These are phyloP conservation scores for Leccinellum albellum DNA, from an alignment of 768 basidiomycete species.

Conservation along the genomic window DNA sequence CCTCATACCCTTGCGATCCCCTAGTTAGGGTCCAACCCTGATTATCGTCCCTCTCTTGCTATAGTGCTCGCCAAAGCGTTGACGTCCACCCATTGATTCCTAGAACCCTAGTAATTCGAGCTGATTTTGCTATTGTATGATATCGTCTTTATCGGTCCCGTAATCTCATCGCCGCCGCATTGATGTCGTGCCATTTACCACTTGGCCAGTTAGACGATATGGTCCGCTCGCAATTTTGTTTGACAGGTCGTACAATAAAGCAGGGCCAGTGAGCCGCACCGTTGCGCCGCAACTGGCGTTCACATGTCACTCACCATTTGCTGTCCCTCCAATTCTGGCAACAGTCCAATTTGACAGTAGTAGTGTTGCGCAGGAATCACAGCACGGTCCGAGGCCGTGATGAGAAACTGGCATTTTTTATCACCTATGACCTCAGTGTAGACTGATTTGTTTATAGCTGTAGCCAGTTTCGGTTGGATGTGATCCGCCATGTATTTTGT, in stretches of 20 bases:
- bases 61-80: conserved; percentile 21
- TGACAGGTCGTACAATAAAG: neutral
- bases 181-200: neutral
- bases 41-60: neutral
- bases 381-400: too few species aligned
- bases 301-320: neutral
- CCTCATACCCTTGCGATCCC: neutral
- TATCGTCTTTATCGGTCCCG: neutral
- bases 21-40: neutral
- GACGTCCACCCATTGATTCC: conserved; percentile 13
- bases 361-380: neutral
- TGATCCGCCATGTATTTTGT: neutral
- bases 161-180: neutral
- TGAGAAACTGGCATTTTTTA: neutral
- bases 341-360: neutral
- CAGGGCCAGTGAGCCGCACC: neutral
- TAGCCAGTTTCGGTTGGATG: neutral
- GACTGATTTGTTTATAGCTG: neutral
- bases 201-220: neutral
- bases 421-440: neutral
- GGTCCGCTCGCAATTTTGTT: conserved; percentile 1
- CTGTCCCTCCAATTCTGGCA: neutral
- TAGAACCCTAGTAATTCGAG: neutral
- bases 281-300: neutral
- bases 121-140: neutral